Evolutionary conservation across 2,329 filamentous ascomycete species (phyloP).

Genomic region (Colletotrichum orchidophilum): DNA sequence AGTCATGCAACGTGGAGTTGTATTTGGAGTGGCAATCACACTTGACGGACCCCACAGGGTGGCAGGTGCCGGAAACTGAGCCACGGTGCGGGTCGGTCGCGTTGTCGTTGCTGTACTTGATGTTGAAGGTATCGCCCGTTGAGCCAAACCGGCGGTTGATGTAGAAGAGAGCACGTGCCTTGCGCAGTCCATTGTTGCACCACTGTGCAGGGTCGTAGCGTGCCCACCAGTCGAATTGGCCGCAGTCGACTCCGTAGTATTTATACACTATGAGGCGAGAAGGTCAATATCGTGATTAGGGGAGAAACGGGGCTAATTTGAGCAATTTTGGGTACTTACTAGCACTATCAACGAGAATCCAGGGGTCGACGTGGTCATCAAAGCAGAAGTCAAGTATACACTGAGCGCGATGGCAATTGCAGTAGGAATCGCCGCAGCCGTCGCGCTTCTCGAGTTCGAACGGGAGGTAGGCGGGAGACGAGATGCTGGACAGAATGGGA

Average conservation of each 20-base stretch:
- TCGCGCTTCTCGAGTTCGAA: slow-evolving; percentile 9
- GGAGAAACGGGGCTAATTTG: not conserved
- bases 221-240: slow-evolving; percentile 8
- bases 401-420: not conserved
- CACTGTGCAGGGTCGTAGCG: not conserved
- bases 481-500: slow-evolving; percentile 2
- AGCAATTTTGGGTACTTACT: not conserved
- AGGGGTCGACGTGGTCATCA: slow-evolving; percentile 12
- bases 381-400: slow-evolving; percentile 14
- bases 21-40: slow-evolving; percentile 2
- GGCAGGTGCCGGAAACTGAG: not conserved
- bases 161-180: not conserved
- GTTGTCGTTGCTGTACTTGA: slow-evolving; percentile 4
- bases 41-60: not conserved
- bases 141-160: slow-evolving; percentile 11
- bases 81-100: slow-evolving; percentile 2
- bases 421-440: not conserved
- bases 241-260: slow-evolving; percentile 17
- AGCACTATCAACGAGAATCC: slow-evolving; percentile 9
- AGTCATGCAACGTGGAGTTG: slow-evolving; percentile 6
- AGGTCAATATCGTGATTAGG: not conserved
- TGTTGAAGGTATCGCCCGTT: not conserved
- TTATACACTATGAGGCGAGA: not conserved
- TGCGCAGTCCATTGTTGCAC: slow-evolving; percentile 12
- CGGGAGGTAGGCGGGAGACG: not conserved